phyloP scores from a whole-genome alignment of 495 filamentous ascomycete species.

The Durotheca rogersii region DNA sequence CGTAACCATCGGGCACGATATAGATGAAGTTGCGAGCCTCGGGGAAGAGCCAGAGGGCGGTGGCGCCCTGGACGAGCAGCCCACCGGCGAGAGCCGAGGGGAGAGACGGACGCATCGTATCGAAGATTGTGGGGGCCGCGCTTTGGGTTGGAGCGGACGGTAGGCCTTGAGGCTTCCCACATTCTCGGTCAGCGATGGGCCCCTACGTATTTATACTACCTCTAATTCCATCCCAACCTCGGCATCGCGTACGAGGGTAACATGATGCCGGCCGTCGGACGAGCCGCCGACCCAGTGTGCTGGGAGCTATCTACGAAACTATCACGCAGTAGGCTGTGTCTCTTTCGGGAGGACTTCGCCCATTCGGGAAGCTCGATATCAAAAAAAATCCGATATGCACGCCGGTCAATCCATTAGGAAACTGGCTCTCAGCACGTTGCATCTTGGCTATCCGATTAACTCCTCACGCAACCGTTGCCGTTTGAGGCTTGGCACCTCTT shows the following conservation, averaged over 20 bases:
- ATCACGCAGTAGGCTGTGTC: too few species aligned
- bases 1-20: conserved; percentile 31
- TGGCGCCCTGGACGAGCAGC: not conserved
- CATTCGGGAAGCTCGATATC: not conserved
- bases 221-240: not conserved
- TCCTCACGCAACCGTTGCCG: not conserved
- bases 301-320: not conserved
- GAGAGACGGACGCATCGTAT: not conserved
- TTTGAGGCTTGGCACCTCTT: not conserved
- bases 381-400: not conserved
- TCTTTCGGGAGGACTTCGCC: not conserved
- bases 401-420: not conserved
- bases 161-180: not conserved
- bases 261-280: not conserved
- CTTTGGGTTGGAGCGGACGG: not conserved
- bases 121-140: not conserved
- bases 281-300: not conserved
- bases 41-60: not conserved
- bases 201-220: not conserved
- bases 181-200: not conserved
- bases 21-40: conserved; percentile 2
- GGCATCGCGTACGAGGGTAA: not conserved
- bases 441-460: not conserved
- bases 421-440: not conserved
- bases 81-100: not conserved